Percentiles rank a stretch among this genome's conserved stretches.
Evolutionary conservation across 2,329 filamentous ascomycete species (phyloP).

Genomic region (Aspergillus terreus): DNA sequence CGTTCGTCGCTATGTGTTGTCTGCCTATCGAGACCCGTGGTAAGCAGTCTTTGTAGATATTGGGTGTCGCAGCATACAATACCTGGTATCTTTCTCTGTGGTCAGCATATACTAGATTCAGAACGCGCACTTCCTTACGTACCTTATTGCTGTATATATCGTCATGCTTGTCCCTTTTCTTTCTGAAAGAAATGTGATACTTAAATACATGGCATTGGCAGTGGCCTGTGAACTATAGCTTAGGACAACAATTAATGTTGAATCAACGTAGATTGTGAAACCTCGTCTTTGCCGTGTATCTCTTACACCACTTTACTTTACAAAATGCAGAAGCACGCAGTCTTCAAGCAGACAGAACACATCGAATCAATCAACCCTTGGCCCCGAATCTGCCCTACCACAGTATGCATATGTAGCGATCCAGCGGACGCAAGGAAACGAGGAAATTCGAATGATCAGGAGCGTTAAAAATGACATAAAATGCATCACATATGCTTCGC

Average conservation of each 20-base stretch:
- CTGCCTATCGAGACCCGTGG: conserved; percentile 48
- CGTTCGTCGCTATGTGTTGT: conserved; percentile 43
- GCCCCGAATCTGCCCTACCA: neutral
- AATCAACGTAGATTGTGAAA: too few species aligned
- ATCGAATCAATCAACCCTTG: neutral
- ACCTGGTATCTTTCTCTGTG: neutral
- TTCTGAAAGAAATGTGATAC: neutral
- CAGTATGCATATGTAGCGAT: neutral
- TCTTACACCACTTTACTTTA: neutral
- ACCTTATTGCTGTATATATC: neutral
- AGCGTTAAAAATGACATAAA: conserved; percentile 5
- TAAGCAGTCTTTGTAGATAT: conserved; percentile 35
- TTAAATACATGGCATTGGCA: too few species aligned
- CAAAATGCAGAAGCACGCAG: neutral
- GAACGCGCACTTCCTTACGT: neutral
- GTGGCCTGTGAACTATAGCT: too few species aligned
- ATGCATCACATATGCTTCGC: conserved; percentile 20
- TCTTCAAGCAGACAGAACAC: neutral
- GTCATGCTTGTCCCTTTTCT: neutral
- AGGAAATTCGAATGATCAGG: conserved; percentile 1
- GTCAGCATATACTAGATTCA: neutral
- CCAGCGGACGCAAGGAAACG: neutral
- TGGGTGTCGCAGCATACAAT: neutral
- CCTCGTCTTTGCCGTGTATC: conserved; percentile 1
- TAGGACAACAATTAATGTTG: too few species aligned